Conservation (phyloP, 2,329 filamentous ascomycete genomes). For the Cladosporium cucumerinum region DNA sequence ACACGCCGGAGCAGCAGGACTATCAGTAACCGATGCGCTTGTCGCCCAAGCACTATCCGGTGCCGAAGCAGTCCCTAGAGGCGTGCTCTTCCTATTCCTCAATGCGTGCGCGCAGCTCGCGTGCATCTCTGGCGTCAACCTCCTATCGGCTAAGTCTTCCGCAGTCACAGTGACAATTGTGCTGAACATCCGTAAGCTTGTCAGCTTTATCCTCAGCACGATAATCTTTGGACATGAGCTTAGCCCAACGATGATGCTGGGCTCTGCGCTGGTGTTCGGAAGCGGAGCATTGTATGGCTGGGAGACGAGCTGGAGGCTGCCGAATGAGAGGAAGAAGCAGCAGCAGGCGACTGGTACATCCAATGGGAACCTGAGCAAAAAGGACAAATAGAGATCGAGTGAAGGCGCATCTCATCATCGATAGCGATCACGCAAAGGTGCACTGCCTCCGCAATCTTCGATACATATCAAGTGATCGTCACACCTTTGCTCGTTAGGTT, state of each 20-base stretch:
- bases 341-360: not conserved
- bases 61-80: slow-evolving; percentile 52
- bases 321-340: slow-evolving; percentile 29
- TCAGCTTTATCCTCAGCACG: slow-evolving; percentile 86
- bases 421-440: not conserved
- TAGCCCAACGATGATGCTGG: slow-evolving; percentile 70
- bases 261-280: slow-evolving; percentile 81
- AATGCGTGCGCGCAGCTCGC: slow-evolving; percentile 90
- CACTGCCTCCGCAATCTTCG: not conserved
- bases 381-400: slow-evolving; percentile 1
- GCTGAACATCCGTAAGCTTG: slow-evolving; percentile 88
- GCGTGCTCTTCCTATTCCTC: slow-evolving; percentile 66
- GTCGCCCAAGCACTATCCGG: slow-evolving; percentile 4
- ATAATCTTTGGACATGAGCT: slow-evolving; percentile 89
- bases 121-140: slow-evolving; percentile 92
- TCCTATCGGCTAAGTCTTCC: slow-evolving; percentile 83
- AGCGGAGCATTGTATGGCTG: slow-evolving; percentile 89
- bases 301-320: slow-evolving; percentile 55
- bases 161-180: slow-evolving; percentile 96
- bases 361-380: not conserved
- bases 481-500: not conserved
- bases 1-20: not conserved
- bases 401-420: not conserved
- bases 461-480: not conserved
- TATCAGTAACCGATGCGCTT: slow-evolving; percentile 17